These are phyloP conservation scores for Kalanchoe fedtschenkoi DNA, from an alignment of 164 flowering plant genomes.

Conservation along the genomic window DNA sequence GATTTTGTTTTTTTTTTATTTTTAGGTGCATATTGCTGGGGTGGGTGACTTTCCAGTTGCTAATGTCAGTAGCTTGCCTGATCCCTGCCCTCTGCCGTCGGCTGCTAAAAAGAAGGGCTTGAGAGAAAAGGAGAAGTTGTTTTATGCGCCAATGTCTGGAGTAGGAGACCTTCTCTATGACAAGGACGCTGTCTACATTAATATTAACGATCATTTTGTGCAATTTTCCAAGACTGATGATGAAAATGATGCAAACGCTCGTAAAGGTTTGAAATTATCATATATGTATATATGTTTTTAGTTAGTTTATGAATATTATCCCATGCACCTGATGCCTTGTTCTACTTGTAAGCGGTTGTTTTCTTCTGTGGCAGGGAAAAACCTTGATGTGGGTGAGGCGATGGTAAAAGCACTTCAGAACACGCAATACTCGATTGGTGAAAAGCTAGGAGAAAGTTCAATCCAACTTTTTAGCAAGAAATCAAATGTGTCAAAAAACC, in stretches of 20 bases:
- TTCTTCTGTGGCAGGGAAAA: conserved; percentile 40
- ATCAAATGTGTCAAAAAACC: conserved; percentile 24
- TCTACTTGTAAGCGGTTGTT: background rate
- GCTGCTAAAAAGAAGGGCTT: conserved; percentile 93
- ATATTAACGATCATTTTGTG: conserved; percentile 74
- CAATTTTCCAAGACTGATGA: conserved; percentile 67
- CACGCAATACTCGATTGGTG: conserved; percentile 73
- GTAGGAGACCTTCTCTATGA: conserved; percentile 93
- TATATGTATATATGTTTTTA: background rate
- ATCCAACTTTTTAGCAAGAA: conserved; percentile 46
- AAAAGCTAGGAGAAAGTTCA: conserved; percentile 62
- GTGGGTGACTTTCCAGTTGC: conserved; percentile 78
- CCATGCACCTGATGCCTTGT: background rate
- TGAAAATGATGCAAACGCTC: conserved; percentile 24
- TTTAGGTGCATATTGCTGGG: conserved; percentile 95
- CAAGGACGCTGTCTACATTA: conserved; percentile 94
- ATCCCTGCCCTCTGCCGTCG: conserved; percentile 96
- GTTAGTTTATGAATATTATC: background rate
- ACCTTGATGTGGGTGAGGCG: conserved; percentile 62
- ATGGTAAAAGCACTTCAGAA: conserved; percentile 81
- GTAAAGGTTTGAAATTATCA: conserved; percentile 33
- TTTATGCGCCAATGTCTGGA: conserved; percentile 98
- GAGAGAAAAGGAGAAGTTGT: conserved; percentile 84
- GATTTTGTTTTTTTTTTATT: background rate
- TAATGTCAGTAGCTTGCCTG: conserved; percentile 57